phyloP scores from a whole-genome alignment of 208 protist genomes.

The Trypanosoma cruzi region DNA sequence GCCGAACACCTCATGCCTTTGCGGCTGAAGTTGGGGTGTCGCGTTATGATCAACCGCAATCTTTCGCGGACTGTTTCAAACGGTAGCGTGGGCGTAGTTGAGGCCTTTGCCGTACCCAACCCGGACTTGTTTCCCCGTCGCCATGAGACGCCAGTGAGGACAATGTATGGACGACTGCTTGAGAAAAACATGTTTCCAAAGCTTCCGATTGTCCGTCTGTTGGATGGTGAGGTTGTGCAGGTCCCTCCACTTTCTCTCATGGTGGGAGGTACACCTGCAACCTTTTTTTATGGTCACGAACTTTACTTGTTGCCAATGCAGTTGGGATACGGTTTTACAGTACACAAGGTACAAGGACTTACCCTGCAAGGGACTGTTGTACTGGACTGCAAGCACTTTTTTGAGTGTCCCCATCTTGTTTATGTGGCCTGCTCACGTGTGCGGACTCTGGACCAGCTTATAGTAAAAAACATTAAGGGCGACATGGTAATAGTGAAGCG shows the following conservation, averaged over 20 bases:
- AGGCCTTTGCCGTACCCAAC: constrained; percentile 79
- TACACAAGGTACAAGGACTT: constrained; percentile 93
- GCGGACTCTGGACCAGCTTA: constrained; percentile 76
- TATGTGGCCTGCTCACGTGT: constrained; percentile 92
- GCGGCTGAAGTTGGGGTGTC: constrained; percentile 85
- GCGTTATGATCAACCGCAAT: constrained; percentile 92
- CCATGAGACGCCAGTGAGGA: constrained; percentile 18
- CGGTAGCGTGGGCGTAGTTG: constrained; percentile 86
- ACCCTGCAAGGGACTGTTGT: constrained; percentile 84
- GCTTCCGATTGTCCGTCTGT: constrained; percentile 84
- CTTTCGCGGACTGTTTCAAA: constrained; percentile 87
- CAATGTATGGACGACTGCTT: constrained; percentile 31
- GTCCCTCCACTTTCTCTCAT: constrained; percentile 63
- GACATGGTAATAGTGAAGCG: constrained; percentile 82
- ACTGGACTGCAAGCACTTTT: constrained; percentile 87
- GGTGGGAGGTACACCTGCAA: constrained; percentile 69
- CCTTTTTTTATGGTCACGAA: constrained; percentile 87
- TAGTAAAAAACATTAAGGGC: constrained; percentile 70
- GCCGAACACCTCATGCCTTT: constrained; percentile 63
- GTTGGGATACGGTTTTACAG: constrained; percentile 91
- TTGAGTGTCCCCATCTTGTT: constrained; percentile 88
- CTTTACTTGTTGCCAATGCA: constrained; percentile 79
- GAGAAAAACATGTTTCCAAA: constrained; percentile 44
- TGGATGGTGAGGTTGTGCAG: constrained; percentile 77
- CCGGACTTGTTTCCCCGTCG: constrained; percentile 66